Base-by-base conservation (phyloP, 2,329 filamentous ascomycete species). In the Epichloe sibirici region DNA sequence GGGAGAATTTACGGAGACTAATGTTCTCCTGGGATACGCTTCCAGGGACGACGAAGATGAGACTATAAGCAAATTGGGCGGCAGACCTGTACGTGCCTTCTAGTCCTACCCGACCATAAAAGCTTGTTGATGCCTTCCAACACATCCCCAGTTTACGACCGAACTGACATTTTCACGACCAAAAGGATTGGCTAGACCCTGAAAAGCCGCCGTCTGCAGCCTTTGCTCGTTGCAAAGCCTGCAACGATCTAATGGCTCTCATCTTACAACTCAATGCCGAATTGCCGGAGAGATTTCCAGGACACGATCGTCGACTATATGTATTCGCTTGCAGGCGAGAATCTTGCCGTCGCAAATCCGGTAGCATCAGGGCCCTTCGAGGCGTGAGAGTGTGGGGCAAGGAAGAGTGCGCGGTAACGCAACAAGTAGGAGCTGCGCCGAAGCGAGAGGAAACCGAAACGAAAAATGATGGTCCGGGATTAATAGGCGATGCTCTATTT, bases 231-330 rank as follows among this genome's bases (percentile, higher is more conserved):
- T 98, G 93, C 74, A 89, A 87, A 69, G 78, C 87, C 58, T 98
- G 93, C 79, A 87, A 89, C 59, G 79, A 83, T 50, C 70, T 88
- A 50, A 89, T 96, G 81, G 83, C 82, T 1, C 77, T 97, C 11
- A 79, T 98, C 3, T 78, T 98, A 46, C 90, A 98, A 68, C 78
- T 98, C 31, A 89, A 98, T 68, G 90, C 82, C 61, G 90, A 96
- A 65, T 77, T 97, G 3, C 90, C 90, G 13, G 86, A 91, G 52
- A 78, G 82, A 48, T 96, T 95, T 63, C 86, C 90, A 2, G 82
- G 84, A 52, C 88, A 97, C 68, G 89, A 96, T 63, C 78, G 93
- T 59, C 81, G 91, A 56, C 66, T 98, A 17, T 97, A 96, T 63
- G 75, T 98, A 12, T 90, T 95, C 66, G 80, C 80, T 17, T 98